Percentiles rank a stretch among this genome's conserved stretches.
These are phyloP conservation scores for Fonsecaea monophora DNA, from an alignment of 2,329 filamentous ascomycete genomes.

Conservation along the genomic window DNA sequence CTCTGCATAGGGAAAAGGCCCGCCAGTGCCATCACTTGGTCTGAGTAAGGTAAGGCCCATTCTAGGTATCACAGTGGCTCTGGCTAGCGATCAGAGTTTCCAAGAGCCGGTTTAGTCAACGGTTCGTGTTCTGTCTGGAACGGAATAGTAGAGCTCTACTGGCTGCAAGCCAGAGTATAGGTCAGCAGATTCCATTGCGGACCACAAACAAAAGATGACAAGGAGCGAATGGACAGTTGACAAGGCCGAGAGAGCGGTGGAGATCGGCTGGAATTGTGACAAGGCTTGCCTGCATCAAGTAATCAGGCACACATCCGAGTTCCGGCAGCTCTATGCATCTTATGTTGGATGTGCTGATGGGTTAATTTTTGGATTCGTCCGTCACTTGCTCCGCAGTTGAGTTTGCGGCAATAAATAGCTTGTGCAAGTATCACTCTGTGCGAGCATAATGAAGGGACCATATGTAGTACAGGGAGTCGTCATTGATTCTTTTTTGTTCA, in stretches of 20 bases:
- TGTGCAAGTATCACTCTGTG: background rate
- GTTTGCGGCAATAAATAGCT: too few relatives aligned
- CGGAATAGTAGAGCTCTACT: constrained; percentile 1
- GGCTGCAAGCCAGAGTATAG: background rate
- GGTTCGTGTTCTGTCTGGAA: background rate
- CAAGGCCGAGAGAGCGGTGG: background rate
- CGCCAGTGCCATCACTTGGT: background rate
- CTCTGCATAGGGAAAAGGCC: background rate
- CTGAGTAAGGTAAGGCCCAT: constrained; percentile 16
- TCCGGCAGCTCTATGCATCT: background rate
- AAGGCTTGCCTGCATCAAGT: constrained; percentile 15
- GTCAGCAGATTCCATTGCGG: constrained; percentile 2
- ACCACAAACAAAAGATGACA: background rate
- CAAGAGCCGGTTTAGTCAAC: background rate
- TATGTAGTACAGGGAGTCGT: background rate
- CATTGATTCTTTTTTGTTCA: too few relatives aligned
- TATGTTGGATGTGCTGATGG: background rate
- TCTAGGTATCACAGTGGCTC: background rate
- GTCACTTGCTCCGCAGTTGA: background rate
- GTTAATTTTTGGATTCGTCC: constrained; percentile 1
- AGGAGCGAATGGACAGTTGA: constrained; percentile 15
- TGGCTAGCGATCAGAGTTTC: constrained; percentile 1
- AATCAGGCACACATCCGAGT: constrained; percentile 23
- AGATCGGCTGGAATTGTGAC: background rate
- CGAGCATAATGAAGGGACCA: background rate